These are phyloP conservation scores for Scytalidium sp. DNA, from an alignment of 2,329 filamentous ascomycete genomes.

Conservation along the genomic window DNA sequence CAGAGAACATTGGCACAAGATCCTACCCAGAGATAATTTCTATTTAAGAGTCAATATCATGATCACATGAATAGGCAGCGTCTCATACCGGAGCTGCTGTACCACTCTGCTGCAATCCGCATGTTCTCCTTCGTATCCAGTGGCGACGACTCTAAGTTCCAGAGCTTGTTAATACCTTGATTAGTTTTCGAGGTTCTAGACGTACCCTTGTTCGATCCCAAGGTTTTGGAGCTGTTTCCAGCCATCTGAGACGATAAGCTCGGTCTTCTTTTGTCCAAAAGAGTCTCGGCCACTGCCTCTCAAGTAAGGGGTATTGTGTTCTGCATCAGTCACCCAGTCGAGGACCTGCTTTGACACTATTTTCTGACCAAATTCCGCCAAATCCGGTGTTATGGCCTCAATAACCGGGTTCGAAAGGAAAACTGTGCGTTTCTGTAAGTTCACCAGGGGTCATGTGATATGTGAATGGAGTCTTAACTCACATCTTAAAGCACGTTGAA, in stretches of 20 bases:
- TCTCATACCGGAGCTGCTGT: slow-evolving; percentile 52
- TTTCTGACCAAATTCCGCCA: slow-evolving; percentile 40
- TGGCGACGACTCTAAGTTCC: slow-evolving; percentile 46
- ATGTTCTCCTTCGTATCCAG: slow-evolving; percentile 54
- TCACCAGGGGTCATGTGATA: background rate
- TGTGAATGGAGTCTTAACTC: slow-evolving; percentile 18
- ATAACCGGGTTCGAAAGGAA: slow-evolving; percentile 24
- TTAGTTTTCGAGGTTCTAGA: slow-evolving; percentile 14
- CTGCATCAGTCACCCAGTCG: slow-evolving; percentile 54
- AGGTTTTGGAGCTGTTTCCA: slow-evolving; percentile 62
- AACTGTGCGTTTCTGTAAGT: slow-evolving; percentile 11
- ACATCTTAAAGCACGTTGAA: slow-evolving; percentile 51
- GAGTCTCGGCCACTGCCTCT: slow-evolving; percentile 47
- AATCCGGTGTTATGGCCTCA: slow-evolving; percentile 14
- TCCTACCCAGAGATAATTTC: slow-evolving; percentile 14
- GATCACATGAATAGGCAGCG: background rate
- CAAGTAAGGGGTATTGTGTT: slow-evolving; percentile 15
- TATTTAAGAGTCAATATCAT: slow-evolving; percentile 13
- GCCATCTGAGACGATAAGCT: slow-evolving; percentile 62
- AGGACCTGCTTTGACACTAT: slow-evolving; percentile 55
- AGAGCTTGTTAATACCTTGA: background rate
- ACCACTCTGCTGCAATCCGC: slow-evolving; percentile 51
- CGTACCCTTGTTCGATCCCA: slow-evolving; percentile 51
- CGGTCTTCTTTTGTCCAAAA: slow-evolving; percentile 57
- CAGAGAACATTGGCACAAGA: slow-evolving; percentile 15